These are phyloP conservation scores for Epichloe amarillans DNA, from an alignment of 2,329 filamentous ascomycete genomes.

Conservation along the genomic window DNA sequence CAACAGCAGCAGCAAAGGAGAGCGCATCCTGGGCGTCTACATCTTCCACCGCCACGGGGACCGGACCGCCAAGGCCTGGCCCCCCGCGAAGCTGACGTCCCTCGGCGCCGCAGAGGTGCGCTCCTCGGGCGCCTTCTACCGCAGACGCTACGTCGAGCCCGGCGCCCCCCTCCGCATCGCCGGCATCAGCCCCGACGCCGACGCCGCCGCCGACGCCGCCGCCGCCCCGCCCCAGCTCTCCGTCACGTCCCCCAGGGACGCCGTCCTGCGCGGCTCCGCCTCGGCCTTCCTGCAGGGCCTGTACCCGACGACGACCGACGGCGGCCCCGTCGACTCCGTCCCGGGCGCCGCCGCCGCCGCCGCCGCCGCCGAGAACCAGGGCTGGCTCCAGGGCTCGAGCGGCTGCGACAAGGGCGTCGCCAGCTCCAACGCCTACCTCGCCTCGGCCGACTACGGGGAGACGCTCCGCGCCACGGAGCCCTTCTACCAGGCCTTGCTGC, in stretches of 20 bases:
- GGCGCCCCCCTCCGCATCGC: conserved; percentile 44
- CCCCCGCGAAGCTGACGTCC: conserved; percentile 60
- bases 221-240: conserved; percentile 47
- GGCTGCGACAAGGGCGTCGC: conserved; percentile 41
- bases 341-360: conserved; percentile 35
- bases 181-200: conserved; percentile 52
- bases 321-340: conserved; percentile 31
- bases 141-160: conserved; percentile 56
- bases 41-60: conserved; percentile 88
- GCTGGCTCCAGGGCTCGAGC: conserved; percentile 45
- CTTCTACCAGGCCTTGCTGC: conserved; percentile 43
- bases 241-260: conserved; percentile 57
- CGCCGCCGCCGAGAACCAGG: conserved; percentile 40
- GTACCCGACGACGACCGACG: too few species aligned
- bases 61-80: conserved; percentile 62
- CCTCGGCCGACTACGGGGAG: conserved; percentile 30
- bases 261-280: conserved; percentile 69
- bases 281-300: conserved; percentile 71
- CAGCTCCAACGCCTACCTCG: conserved; percentile 42
- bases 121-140: conserved; percentile 61
- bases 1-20: conserved; percentile 20
- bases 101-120: conserved; percentile 68
- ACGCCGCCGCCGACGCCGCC: conserved; percentile 14
- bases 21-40: conserved; percentile 69
- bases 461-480: conserved; percentile 38